Percentiles rank a stretch among this genome's conserved stretches.
phyloP scores from a whole-genome alignment of 331 rosid genomes.

The Quercus tomentella region DNA sequence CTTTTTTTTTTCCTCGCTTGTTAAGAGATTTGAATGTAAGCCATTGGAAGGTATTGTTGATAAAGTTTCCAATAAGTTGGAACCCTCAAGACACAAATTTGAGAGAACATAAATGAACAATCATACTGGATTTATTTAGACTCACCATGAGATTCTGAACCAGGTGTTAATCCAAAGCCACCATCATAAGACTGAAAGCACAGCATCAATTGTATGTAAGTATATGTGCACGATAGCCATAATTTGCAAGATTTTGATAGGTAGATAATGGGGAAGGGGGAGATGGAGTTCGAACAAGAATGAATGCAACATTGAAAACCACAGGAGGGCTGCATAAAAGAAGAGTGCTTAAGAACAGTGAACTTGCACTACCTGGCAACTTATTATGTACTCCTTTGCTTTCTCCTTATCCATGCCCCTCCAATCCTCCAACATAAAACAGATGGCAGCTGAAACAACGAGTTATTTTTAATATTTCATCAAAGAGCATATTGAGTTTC shows the following conservation, averaged over 20 bases:
- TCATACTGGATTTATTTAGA: constrained; percentile 14
- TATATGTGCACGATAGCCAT: neutral
- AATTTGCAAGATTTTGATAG: neutral
- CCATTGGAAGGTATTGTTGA: neutral
- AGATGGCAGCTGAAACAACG: constrained; percentile 69
- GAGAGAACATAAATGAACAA: neutral
- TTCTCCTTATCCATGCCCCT: constrained; percentile 94
- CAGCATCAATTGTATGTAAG: constrained; percentile 7
- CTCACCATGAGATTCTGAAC: constrained; percentile 98
- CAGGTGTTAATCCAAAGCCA: constrained; percentile 95
- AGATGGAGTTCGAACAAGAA: neutral
- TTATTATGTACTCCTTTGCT: constrained; percentile 71
- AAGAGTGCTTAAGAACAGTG: neutral
- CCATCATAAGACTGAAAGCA: constrained; percentile 86
- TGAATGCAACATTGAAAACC: neutral
- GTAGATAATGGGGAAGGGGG: too few relatives aligned
- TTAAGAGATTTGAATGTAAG: neutral
- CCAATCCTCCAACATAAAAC: constrained; percentile 84
- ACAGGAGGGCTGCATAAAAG: too few relatives aligned
- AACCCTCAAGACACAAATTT: neutral
- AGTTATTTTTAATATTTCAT: constrained; percentile 22
- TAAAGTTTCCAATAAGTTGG: neutral
- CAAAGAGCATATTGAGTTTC: constrained; percentile 2
- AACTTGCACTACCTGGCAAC: constrained; percentile 64
- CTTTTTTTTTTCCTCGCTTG: neutral